Percentiles rank a stretch among this genome's conserved stretches.
Evolutionary conservation across 1,139 yeast species (phyloP).

Genomic region (Hemisphaericaspora subhashii): DNA sequence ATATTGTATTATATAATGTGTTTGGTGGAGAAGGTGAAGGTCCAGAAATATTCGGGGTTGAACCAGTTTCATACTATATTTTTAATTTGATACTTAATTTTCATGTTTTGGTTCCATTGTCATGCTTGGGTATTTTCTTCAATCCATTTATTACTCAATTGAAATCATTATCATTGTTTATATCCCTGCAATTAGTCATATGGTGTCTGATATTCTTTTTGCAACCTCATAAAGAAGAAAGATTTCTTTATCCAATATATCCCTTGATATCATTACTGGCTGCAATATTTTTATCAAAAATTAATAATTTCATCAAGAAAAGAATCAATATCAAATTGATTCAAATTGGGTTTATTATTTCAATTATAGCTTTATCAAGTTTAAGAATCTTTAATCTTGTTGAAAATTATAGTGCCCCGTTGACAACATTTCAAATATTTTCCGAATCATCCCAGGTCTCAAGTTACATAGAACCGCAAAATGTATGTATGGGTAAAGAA

Average conservation of each 20-base stretch:
- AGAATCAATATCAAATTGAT: slow-evolving; percentile 4
- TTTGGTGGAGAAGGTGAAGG: slow-evolving; percentile 72
- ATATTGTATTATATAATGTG: slow-evolving; percentile 83
- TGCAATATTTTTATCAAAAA: slow-evolving; percentile 47
- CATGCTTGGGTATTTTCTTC: slow-evolving; percentile 34
- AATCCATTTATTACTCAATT: slow-evolving; percentile 16
- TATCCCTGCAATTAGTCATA: slow-evolving; percentile 42
- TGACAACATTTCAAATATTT: slow-evolving; percentile 22
- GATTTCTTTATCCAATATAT: slow-evolving; percentile 85
- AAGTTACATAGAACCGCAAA: slow-evolving; percentile 22
- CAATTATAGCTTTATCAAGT: slow-evolving; percentile 26
- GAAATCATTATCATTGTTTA: slow-evolving; percentile 8
- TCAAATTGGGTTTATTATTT: slow-evolving; percentile 13
- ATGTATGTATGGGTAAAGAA: slow-evolving; percentile 87
- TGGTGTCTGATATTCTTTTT: slow-evolving; percentile 69
- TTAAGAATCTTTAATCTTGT: slow-evolving; percentile 43
- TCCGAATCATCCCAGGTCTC: slow-evolving; percentile 8
- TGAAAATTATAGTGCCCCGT: slow-evolving; percentile 62
- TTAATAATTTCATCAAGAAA: slow-evolving; percentile 15
- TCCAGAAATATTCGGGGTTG: slow-evolving; percentile 89
- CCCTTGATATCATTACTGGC: slow-evolving; percentile 67
- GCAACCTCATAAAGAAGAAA: slow-evolving; percentile 93
- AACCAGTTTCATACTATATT: slow-evolving; percentile 75
- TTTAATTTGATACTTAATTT: slow-evolving; percentile 73
- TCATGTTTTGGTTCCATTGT: slow-evolving; percentile 54